Evolutionary conservation across 768 basidiomycete species (phyloP).

Genomic region (Boletus coccyginus): DNA sequence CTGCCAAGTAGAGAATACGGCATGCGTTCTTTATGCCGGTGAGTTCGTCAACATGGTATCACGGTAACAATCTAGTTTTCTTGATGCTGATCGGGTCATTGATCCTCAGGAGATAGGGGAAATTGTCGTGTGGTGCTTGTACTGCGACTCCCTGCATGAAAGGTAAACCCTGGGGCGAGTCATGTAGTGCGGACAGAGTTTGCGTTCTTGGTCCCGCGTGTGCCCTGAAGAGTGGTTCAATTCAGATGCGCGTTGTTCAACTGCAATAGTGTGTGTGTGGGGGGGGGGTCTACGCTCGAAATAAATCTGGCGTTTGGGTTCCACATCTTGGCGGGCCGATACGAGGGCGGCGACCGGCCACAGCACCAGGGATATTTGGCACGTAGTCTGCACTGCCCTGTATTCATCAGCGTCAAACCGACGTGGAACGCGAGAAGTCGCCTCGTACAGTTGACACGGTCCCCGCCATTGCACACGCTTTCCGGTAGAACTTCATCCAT

Average conservation of each 20-base stretch:
- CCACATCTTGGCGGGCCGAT: conserved; percentile 58
- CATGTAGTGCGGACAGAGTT: conserved; percentile 11
- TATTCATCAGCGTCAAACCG: conserved; percentile 69
- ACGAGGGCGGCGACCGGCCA: not conserved
- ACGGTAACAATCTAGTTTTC: conserved; percentile 43
- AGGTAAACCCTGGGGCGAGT: too few species aligned
- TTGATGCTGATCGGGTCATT: not conserved
- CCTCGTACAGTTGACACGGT: not conserved
- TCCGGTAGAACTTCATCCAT: conserved; percentile 69
- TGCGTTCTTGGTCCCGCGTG: conserved; percentile 44
- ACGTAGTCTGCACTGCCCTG: conserved; percentile 68
- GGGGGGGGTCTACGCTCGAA: conserved; percentile 40
- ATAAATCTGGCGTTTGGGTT: conserved; percentile 65
- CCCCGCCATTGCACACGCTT: conserved; percentile 48
- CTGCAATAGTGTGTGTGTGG: too few species aligned
- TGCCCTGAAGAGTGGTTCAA: too few species aligned
- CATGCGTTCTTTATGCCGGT: conserved; percentile 30
- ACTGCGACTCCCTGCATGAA: too few species aligned
- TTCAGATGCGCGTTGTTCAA: too few species aligned
- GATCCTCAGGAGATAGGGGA: conserved; percentile 38
- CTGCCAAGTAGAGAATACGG: conserved; percentile 77
- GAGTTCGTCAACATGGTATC: conserved; percentile 81
- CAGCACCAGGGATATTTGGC: conserved; percentile 63
- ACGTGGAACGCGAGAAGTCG: conserved; percentile 70
- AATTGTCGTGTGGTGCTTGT: conserved; percentile 57